These are phyloP conservation scores for Caloboletus firmus DNA, from an alignment of 1,284 basidiomycete genomes.

Conservation along the genomic window DNA sequence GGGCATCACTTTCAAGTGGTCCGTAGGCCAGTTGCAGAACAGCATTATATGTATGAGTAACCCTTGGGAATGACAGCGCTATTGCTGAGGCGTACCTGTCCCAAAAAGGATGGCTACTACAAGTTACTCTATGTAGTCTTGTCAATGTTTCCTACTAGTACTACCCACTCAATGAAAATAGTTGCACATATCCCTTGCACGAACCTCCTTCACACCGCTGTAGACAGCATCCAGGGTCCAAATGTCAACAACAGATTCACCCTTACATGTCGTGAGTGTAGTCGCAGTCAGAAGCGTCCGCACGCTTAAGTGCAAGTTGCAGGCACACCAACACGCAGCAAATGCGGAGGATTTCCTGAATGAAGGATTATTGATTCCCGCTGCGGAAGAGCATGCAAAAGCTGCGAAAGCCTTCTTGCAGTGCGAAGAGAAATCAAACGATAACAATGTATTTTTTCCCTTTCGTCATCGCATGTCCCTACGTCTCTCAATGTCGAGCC, in stretches of 20 bases:
- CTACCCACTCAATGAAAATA: slow-evolving; percentile 13
- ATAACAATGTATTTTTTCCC: slow-evolving; percentile 58
- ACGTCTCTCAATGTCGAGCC: slow-evolving; percentile 14
- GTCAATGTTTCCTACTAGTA: not conserved
- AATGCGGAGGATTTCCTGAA: slow-evolving; percentile 70
- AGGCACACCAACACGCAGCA: slow-evolving; percentile 81
- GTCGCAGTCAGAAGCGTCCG: not conserved
- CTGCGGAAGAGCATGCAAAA: slow-evolving; percentile 61
- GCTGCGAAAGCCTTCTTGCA: slow-evolving; percentile 72
- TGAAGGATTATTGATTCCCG: slow-evolving; percentile 64
- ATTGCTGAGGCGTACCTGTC: not conserved
- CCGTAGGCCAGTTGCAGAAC: too few species aligned
- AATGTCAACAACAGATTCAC: slow-evolving; percentile 30
- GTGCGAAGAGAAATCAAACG: slow-evolving; percentile 66
- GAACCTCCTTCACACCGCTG: not conserved
- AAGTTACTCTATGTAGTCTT: slow-evolving; percentile 3
- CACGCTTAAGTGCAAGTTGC: slow-evolving; percentile 8
- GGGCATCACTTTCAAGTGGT: too few species aligned
- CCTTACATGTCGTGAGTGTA: slow-evolving; percentile 30
- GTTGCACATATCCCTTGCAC: not conserved
- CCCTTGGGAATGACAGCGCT: too few species aligned
- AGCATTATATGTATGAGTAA: too few species aligned
- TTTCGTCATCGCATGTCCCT: slow-evolving; percentile 6
- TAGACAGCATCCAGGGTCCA: not conserved
- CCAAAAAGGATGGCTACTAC: slow-evolving; percentile 16